Evolutionary conservation across 495 filamentous ascomycete species (phyloP).

Genomic region (Tuber borchii): DNA sequence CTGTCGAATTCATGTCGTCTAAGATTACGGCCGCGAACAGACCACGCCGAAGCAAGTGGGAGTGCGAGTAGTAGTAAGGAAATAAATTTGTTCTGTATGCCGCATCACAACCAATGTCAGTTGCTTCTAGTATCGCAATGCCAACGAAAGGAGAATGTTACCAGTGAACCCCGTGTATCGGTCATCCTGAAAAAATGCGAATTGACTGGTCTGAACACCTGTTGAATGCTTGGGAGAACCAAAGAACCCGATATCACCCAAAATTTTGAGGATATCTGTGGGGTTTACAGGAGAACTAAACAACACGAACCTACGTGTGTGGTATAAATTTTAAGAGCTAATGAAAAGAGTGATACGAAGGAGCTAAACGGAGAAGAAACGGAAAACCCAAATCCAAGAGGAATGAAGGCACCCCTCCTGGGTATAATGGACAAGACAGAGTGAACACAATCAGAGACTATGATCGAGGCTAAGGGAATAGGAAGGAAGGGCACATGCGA

Average conservation of each 20-base stretch:
- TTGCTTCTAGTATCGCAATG: neutral
- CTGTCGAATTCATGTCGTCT: neutral
- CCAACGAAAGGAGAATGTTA: neutral
- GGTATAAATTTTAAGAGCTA: neutral
- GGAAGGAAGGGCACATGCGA: neutral
- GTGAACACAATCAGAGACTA: neutral
- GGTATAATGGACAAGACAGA: neutral
- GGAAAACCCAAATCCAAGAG: neutral
- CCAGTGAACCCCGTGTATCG: neutral
- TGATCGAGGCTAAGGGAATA: neutral
- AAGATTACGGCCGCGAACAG: neutral
- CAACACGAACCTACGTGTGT: neutral
- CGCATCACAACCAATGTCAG: neutral
- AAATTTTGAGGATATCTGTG: neutral
- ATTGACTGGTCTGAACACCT: neutral
- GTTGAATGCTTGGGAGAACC: neutral
- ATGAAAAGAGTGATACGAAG: neutral
- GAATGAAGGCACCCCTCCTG: neutral
- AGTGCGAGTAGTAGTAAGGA: neutral
- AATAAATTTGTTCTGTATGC: neutral
- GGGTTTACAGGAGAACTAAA: neutral
- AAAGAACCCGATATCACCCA: neutral
- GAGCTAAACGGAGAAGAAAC: neutral
- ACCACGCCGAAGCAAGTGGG: neutral
- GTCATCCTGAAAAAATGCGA: neutral